These are phyloP conservation scores for Plantago major DNA, from an alignment of 257 asterid genomes.

Conservation along the genomic window DNA sequence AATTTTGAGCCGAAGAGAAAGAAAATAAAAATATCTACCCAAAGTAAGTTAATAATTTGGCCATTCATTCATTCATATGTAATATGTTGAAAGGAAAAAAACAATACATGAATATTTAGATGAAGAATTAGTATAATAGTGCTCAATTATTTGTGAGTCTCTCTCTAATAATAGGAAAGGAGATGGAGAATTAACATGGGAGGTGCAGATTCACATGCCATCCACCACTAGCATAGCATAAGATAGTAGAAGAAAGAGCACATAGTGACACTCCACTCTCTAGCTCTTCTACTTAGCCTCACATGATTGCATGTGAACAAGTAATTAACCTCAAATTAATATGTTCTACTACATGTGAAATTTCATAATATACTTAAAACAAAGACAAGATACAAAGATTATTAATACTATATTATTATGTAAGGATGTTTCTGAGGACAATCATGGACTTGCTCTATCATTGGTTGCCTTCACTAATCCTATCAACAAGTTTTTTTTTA, in stretches of 20 bases:
- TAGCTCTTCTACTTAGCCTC: slow-evolving; percentile 7
- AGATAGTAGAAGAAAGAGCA: too few relatives aligned
- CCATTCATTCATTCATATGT: too few relatives aligned
- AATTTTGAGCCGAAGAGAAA: too few relatives aligned
- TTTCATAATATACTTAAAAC: slow-evolving; percentile 23
- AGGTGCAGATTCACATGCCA: slow-evolving; percentile 52
- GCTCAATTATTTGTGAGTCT: slow-evolving; percentile 1
- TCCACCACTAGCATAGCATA: slow-evolving; percentile 29
- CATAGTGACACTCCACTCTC: slow-evolving; percentile 27
- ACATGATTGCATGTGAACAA: slow-evolving; percentile 38
- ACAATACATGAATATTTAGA: too few relatives aligned
- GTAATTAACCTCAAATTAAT: neutral
- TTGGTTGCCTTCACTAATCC: slow-evolving; percentile 4
- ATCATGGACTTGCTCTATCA: slow-evolving; percentile 8
- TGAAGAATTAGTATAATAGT: too few relatives aligned
- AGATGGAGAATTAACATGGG: slow-evolving; percentile 4
- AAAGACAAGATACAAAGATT: too few relatives aligned
- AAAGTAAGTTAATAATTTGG: too few relatives aligned
- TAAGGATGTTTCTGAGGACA: slow-evolving; percentile 15
- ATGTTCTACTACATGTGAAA: slow-evolving; percentile 46
- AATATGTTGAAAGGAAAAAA: too few relatives aligned
- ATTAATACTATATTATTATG: neutral
- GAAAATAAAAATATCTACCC: too few relatives aligned
- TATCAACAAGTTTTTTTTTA: neutral
- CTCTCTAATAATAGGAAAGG: slow-evolving; percentile 32